phyloP scores from a whole-genome alignment of 441 rosid genomes.

The Rhodomyrtus psidioides region DNA sequence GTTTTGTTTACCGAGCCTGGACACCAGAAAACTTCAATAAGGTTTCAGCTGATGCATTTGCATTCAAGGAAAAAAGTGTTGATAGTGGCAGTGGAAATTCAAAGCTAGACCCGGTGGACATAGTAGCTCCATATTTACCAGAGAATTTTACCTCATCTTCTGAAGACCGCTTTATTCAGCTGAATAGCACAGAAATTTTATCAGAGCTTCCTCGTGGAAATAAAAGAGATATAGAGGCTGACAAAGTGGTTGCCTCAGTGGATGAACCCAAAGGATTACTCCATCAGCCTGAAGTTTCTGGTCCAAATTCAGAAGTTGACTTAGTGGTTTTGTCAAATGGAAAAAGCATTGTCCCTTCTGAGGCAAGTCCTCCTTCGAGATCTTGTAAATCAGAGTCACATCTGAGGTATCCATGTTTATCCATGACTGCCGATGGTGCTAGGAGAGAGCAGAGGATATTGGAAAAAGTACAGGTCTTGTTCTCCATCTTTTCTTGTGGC shows the following conservation, averaged over 20 bases:
- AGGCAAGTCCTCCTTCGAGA: slow-evolving; percentile 20
- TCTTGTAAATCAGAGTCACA: slow-evolving; percentile 28
- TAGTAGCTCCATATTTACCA: slow-evolving; percentile 19
- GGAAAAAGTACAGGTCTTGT: slow-evolving; percentile 61
- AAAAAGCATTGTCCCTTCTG: slow-evolving; percentile 26
- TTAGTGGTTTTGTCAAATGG: slow-evolving; percentile 17
- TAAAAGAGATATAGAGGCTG: slow-evolving; percentile 23
- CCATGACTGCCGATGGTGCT: slow-evolving; percentile 58
- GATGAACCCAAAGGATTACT: slow-evolving; percentile 27
- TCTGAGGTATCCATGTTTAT: slow-evolving; percentile 30
- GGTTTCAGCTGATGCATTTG: slow-evolving; percentile 33
- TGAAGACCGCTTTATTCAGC: slow-evolving; percentile 30
- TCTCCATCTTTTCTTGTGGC: slow-evolving; percentile 1
- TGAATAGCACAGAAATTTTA: slow-evolving; percentile 22
- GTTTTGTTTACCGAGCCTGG: slow-evolving; percentile 69
- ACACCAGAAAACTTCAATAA: slow-evolving; percentile 46
- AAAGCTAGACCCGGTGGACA: slow-evolving; percentile 22
- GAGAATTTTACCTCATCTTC: slow-evolving; percentile 31
- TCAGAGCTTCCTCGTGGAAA: slow-evolving; percentile 30
- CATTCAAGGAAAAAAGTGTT: slow-evolving; percentile 25
- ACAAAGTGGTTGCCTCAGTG: slow-evolving; percentile 19
- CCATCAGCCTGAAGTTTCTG: slow-evolving; percentile 23
- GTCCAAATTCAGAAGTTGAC: slow-evolving; percentile 25
- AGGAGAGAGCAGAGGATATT: slow-evolving; percentile 87
- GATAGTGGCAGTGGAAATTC: slow-evolving; percentile 19